A percentile compares a stretch with the other conserved stretches of the same genome.
Conservation (phyloP, 345 rosid species). For the Murraya paniculata region DNA sequence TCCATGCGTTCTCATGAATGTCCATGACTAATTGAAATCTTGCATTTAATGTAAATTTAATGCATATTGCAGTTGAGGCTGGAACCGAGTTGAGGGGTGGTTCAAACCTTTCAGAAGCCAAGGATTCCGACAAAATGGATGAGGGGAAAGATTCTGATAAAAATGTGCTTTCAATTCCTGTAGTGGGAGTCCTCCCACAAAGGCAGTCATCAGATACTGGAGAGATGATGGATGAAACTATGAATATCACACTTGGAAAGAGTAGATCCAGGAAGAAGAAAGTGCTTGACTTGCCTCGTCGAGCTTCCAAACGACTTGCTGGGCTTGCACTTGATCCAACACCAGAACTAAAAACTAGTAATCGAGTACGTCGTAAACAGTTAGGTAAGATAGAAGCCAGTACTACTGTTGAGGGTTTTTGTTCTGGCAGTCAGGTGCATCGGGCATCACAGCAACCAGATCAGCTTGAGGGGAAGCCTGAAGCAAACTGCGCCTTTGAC, state of each 20-base stretch:
- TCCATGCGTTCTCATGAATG: background rate
- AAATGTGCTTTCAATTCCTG: slow-evolving; percentile 22
- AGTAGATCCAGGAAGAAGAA: slow-evolving; percentile 39
- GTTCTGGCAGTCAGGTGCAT: slow-evolving; percentile 17
- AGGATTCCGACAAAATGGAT: slow-evolving; percentile 27
- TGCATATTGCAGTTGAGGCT: slow-evolving; percentile 30
- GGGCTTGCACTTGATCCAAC: slow-evolving; percentile 68
- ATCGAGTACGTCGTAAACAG: slow-evolving; percentile 40
- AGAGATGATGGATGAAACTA: slow-evolving; percentile 26
- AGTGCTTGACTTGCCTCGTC: slow-evolving; percentile 40
- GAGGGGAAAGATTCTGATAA: slow-evolving; percentile 25
- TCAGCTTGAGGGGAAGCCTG: slow-evolving; percentile 15
- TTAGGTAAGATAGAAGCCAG: slow-evolving; percentile 23
- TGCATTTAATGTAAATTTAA: slow-evolving; percentile 10
- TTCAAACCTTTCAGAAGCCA: slow-evolving; percentile 32
- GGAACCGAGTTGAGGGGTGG: slow-evolving; percentile 25
- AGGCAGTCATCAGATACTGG: slow-evolving; percentile 21
- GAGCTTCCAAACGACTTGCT: slow-evolving; percentile 89
- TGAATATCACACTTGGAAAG: slow-evolving; percentile 14
- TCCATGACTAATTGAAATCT: background rate
- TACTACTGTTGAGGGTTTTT: slow-evolving; percentile 17
- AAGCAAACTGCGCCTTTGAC: slow-evolving; percentile 14
- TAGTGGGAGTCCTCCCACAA: slow-evolving; percentile 16
- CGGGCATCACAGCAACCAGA: slow-evolving; percentile 4
- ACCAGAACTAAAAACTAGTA: slow-evolving; percentile 50